Base-by-base conservation (phyloP, 2,329 filamentous ascomycete species). In the Penicillium sp. region DNA sequence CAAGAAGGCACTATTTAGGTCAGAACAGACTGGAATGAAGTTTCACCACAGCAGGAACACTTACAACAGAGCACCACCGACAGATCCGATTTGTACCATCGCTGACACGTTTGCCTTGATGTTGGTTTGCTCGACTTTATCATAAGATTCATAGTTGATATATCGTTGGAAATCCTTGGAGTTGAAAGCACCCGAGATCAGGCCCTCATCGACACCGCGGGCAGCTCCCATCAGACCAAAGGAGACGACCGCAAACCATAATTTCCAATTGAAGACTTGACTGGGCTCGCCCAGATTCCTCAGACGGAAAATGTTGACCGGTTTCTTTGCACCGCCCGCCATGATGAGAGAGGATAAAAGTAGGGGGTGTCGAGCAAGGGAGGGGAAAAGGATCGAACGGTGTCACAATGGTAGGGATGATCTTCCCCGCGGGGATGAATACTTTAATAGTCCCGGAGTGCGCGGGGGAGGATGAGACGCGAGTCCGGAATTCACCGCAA, bases 21-120 rank as follows among this genome's bases (percentile, higher is more conserved):
- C 28, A 12, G 30, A 14, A 33, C 22, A 23, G 22, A 23, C 22
- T 23, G 22, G 22, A 23, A n/a, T n/a, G n/a, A n/a, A n/a, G n/a
- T n/a, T n/a, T n/a, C n/a, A n/a, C n/a, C n/a, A n/a, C n/a, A n/a
- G n/a, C n/a, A n/a, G n/a, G n/a, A 10, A 14, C 3, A 57, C 66
- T 45, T 55, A 71, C 68, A 82, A 72, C 20, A 85, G 69, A 18
- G 83, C 81, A 29, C 84, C 84, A 3, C 70, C 79, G 18, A 89
- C 82, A 15, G 77, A 84, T 15, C 84, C 84, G 52, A 88, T 78
- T 62, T 88, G 84, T 0, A 89, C 84, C 84, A 89, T 89, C 32
- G 82, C 76, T 1, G 83, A 82, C 38, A 89, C 82, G 60, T 89
- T 89, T 50, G 75, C 79, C 63, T 84, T 79, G 65, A 82, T 80